Evolutionary conservation across 257 asterid species (phyloP), one percentile per base, ranked within the genome.

Genomic region (Ajuga chamaepitys): DNA sequence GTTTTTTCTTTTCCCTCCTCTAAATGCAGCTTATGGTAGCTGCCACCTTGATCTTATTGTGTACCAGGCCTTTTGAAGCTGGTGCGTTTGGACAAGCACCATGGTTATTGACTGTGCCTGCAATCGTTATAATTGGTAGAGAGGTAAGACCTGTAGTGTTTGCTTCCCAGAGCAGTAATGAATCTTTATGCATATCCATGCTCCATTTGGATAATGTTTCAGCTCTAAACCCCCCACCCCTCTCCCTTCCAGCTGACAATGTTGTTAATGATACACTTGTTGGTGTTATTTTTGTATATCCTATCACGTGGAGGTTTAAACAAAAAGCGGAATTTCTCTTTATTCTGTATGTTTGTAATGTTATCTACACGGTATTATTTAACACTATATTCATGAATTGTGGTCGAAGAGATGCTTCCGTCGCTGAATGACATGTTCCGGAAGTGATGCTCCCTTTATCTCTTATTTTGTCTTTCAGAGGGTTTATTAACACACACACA

Each of bases 1-100:
- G 32, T 38, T 52, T 35, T 4, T 18, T 30, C 63, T 58, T 54
- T 22, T 64, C 52, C 74, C 25, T 47, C 11, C 56, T 40, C 22
- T 81, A 28, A 62, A 20, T 81, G 78, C 84, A 89, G 97, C 89
- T 89, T 68, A 89, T 83, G 95, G 95, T 89, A 65, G 97, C 95
- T 75, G 88, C 97, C 70, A 82, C 95, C 58, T 76, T 89, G 79
- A 84, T 89, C 76, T 83, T 89, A 70, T 77, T 89, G 77, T 89
- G 95, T 68, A 85, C 86, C 38, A 87, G 70, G 65, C 95, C 95
- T 17, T 61, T 83, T 73, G 95, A 82, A 66, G 88, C 83, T 37
- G 81, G 85, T 73, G 59, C 77, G 61, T 80, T 85, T 74, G 87
- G 84, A 61, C 85, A 79, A 77, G 76, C 78, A 2, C 91, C 94